Conservation (phyloP, 2,329 filamentous ascomycete genomes). For the Ascochyta pisi region DNA sequence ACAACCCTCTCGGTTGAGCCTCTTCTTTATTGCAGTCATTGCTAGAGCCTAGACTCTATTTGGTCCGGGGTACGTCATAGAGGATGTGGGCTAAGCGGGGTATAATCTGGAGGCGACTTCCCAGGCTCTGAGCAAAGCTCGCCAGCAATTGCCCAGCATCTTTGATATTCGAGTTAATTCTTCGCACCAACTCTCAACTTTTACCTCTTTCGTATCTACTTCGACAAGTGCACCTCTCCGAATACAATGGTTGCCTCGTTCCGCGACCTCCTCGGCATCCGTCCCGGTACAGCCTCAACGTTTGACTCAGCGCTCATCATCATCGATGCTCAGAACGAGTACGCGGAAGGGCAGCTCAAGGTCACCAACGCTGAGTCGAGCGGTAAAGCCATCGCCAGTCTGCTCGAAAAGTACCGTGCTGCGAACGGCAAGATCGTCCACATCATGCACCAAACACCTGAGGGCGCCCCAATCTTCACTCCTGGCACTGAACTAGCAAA, state of each 20-base stretch:
- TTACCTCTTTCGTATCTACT: background rate
- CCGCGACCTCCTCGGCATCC: slow-evolving; percentile 62
- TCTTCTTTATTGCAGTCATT: background rate
- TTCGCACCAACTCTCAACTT: background rate
- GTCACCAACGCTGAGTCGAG: slow-evolving; percentile 62
- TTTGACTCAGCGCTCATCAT: slow-evolving; percentile 69
- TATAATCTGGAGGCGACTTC: slow-evolving; percentile 6
- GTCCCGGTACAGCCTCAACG: slow-evolving; percentile 63
- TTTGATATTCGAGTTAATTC: background rate
- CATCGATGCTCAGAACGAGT: slow-evolving; percentile 76
- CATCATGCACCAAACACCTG: slow-evolving; percentile 65
- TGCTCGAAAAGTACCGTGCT: slow-evolving; percentile 67
- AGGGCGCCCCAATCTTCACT: slow-evolving; percentile 71
- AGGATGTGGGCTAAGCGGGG: slow-evolving; percentile 10
- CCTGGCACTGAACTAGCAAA: slow-evolving; percentile 65
- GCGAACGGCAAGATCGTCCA: slow-evolving; percentile 65
- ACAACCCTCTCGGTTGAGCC: background rate
- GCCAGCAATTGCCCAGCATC: background rate
- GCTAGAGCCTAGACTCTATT: slow-evolving; percentile 4
- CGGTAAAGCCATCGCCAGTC: slow-evolving; percentile 62
- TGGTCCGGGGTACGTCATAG: slow-evolving; percentile 12
- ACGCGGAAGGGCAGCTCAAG: slow-evolving; percentile 64
- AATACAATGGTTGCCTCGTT: slow-evolving; percentile 48
- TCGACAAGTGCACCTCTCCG: background rate
- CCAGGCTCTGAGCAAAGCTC: background rate